Base-by-base conservation (phyloP, 495 filamentous ascomycete genomes). In the Penicillium daleae region DNA sequence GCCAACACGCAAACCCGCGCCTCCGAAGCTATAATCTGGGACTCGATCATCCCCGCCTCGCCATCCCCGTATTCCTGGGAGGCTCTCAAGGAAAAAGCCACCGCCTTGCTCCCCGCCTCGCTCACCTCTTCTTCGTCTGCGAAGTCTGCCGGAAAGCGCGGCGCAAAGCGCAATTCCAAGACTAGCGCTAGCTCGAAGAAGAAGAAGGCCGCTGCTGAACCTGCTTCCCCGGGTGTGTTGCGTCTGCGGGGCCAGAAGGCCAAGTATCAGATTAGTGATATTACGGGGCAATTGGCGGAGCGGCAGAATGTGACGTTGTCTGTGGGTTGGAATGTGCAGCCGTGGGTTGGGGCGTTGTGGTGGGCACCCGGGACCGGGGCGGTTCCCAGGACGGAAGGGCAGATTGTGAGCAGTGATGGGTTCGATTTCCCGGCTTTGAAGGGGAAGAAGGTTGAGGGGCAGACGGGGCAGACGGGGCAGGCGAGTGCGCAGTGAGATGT, bases 251-350 rank as follows among this genome's bases (percentile, higher is more conserved):
- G 91, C 72, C 89, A 92, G 71, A 88, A 86, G 70, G 88, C 90
- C 7, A 98, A 99, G 77, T 99, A 99, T 83, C 89, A 93, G 68
- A 92, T 97, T 72, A 93, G 92, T 12, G 92, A 97, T 74, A 89
- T 93, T 22, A 84, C 86, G 9, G 90, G 92, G 54, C 84, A 83
- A 69, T 77, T 97, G 63, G 89, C 90, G 42, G 82, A 86, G 66
- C 74, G 82, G 22, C 75, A 79, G 40, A 90, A 97, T 78, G 91
- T 93, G 58, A 89, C 86, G 32, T 78, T 99, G 52, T 82, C 83
- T 57, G 82, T 97, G 42, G 87, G 92, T 59, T 99, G 93, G 88
- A 97, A 97, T 82, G 90, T 97, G 62, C 95, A 99, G 85, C 95
- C 95, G 35, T 97, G 93, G 92, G 92, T 98, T 22, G 95, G 95